Conservation (phyloP, 2,329 filamentous ascomycete genomes). For the Lasiodiplodia sp. region DNA sequence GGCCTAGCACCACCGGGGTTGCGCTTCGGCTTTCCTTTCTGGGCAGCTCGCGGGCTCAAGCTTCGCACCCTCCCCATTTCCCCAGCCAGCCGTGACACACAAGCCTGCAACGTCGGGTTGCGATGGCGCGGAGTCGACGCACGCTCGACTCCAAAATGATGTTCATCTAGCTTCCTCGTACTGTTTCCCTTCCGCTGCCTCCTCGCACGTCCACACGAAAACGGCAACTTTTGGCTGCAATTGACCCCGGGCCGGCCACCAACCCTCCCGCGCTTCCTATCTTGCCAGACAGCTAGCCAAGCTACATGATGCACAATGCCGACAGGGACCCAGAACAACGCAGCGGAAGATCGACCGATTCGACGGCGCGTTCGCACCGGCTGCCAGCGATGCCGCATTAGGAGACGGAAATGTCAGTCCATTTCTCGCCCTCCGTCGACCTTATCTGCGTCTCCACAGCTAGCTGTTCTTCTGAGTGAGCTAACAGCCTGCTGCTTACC, state of each 20-base stretch:
- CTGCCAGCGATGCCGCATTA: slow-evolving; percentile 58
- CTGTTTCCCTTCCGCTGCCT: not conserved
- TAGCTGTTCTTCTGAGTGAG: not conserved
- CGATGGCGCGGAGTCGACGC: not conserved
- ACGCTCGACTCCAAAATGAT: not conserved
- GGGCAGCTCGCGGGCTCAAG: not conserved
- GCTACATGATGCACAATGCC: slow-evolving; percentile 13
- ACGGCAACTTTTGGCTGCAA: slow-evolving; percentile 17
- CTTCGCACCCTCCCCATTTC: not conserved
- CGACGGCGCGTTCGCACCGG: slow-evolving; percentile 43
- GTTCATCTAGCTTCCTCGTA: not conserved
- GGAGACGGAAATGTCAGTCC: slow-evolving; percentile 58
- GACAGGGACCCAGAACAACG: not conserved
- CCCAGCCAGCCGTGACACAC: not conserved
- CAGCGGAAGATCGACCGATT: slow-evolving; percentile 21
- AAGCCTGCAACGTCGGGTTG: not conserved
- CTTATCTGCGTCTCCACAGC: not conserved
- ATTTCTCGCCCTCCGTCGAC: not conserved
- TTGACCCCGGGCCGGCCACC: not conserved
- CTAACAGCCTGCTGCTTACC: not conserved
- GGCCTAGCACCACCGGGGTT: not conserved
- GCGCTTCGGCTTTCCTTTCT: slow-evolving; percentile 11
- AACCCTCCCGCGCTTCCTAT: not conserved
- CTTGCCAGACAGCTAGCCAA: not conserved
- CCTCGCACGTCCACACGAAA: not conserved